A percentile compares a stretch with the other conserved stretches of the same genome.
phyloP scores from a whole-genome alignment of 371 early-diverging fungal species.

The Mucor circinelloides region DNA sequence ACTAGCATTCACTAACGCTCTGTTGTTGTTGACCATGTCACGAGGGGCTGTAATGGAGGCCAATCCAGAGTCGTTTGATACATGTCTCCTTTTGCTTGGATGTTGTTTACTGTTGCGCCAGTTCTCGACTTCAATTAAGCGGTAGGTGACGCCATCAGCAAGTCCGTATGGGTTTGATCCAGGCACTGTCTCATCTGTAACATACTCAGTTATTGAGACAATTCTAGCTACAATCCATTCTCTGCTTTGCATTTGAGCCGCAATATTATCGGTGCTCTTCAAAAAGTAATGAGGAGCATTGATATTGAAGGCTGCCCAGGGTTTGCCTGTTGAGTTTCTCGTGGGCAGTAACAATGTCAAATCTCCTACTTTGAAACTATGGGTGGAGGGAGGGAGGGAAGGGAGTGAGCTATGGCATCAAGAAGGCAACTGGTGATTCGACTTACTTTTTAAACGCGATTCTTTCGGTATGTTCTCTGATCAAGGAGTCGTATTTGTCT shows the following conservation, averaged over 20 bases:
- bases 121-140: slow-evolving; percentile 59
- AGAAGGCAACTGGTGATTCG: neutral
- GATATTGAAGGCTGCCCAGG: slow-evolving; percentile 85
- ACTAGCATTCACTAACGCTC: neutral
- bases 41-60: slow-evolving; percentile 14
- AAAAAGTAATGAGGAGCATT: slow-evolving; percentile 78
- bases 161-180: slow-evolving; percentile 69
- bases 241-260: slow-evolving; percentile 46
- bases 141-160: slow-evolving; percentile 60
- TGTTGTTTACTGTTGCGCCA: slow-evolving; percentile 32
- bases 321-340: slow-evolving; percentile 67
- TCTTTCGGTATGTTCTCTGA: slow-evolving; percentile 50
- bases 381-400: too few relatives aligned
- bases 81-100: slow-evolving; percentile 4
- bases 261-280: slow-evolving; percentile 48
- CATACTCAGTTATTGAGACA: slow-evolving; percentile 55
- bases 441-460: slow-evolving; percentile 67
- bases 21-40: neutral
- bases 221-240: slow-evolving; percentile 78
- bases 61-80: slow-evolving; percentile 14
- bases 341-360: slow-evolving; percentile 78
- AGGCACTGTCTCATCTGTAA: slow-evolving; percentile 47
- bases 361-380: slow-evolving; percentile 71
- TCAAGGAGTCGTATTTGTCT: slow-evolving; percentile 57
- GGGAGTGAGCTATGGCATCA: neutral